Percentiles rank a stretch among this genome's conserved stretches.
Conservation (phyloP, 768 basidiomycete genomes). For the Kwoniella sp. region DNA sequence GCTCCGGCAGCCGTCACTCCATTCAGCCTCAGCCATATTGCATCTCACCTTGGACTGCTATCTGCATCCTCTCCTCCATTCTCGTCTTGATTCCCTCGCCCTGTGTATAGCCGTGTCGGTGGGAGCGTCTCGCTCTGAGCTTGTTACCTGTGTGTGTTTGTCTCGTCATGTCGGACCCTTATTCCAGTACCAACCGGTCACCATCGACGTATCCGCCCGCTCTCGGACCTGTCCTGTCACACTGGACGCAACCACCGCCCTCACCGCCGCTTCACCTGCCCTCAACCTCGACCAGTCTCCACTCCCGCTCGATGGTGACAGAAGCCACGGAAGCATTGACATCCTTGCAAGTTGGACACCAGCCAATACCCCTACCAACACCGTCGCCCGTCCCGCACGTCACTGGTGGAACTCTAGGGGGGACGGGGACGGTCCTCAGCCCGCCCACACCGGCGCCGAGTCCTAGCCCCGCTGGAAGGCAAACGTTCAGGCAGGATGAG, state of each 20-base stretch:
- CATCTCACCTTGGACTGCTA: too few species aligned
- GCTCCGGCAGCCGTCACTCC: too few species aligned
- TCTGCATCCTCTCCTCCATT: too few species aligned
- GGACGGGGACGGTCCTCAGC: constrained; percentile 1
- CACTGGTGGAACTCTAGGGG: too few species aligned
- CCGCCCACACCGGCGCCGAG: constrained; percentile 45
- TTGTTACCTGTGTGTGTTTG: too few species aligned
- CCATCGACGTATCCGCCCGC: too few species aligned
- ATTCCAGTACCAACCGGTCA: too few species aligned
- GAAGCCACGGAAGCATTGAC: constrained; percentile 6
- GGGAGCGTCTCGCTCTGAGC: too few species aligned
- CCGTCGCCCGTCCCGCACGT: constrained; percentile 5
- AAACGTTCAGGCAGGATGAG: constrained; percentile 15
- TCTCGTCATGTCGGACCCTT: too few species aligned
- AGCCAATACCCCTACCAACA: constrained; percentile 14
- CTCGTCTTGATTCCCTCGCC: too few species aligned
- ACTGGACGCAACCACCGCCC: constrained; percentile 16
- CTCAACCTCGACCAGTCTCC: background rate
- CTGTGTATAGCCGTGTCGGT: too few species aligned
- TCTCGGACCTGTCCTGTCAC: constrained; percentile 15
- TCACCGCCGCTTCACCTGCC: constrained; percentile 14
- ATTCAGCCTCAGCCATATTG: too few species aligned
- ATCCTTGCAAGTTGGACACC: constrained; percentile 1
- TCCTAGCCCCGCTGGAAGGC: constrained; percentile 28
- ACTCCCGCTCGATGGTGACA: background rate